These are phyloP conservation scores for Paratinospora sagittata DNA, from an alignment of 164 flowering plant species.

Conservation along the genomic window DNA sequence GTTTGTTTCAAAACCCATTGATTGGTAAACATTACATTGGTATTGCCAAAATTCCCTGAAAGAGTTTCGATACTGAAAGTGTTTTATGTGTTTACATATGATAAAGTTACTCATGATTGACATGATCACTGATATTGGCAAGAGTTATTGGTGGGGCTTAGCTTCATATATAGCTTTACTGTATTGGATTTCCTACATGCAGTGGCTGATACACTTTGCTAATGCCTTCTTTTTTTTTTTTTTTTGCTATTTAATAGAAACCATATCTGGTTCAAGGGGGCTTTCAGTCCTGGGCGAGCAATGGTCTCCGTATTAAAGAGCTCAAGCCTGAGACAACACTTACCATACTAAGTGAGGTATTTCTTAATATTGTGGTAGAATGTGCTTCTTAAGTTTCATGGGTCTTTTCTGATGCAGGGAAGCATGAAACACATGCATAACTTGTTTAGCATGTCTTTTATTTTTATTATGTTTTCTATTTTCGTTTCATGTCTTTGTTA, in stretches of 20 bases:
- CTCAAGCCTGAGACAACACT: conserved; percentile 81
- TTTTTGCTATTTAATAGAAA: conserved; percentile 43
- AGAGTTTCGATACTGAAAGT: not conserved
- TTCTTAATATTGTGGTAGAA: not conserved
- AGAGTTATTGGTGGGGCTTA: not conserved
- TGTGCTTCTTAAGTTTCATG: not conserved
- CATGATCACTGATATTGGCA: not conserved
- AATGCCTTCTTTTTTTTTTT: conserved; percentile 1
- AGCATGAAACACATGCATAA: too few species aligned
- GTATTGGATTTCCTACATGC: not conserved
- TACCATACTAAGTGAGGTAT: conserved; percentile 78
- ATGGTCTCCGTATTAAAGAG: conserved; percentile 77
- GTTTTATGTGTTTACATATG: not conserved
- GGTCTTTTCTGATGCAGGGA: too few species aligned
- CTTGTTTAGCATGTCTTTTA: too few species aligned
- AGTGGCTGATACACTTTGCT: not conserved
- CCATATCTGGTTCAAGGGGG: conserved; percentile 87
- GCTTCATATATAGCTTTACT: not conserved
- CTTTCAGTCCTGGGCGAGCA: conserved; percentile 66
- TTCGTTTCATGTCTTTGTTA: too few species aligned
- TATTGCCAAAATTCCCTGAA: too few species aligned
- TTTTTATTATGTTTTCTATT: too few species aligned
- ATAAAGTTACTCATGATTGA: not conserved
- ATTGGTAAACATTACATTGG: not conserved
- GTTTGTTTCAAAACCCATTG: not conserved